phyloP scores from a whole-genome alignment of 371 early-diverging fungal genomes.

The Rhizopus delemar region DNA sequence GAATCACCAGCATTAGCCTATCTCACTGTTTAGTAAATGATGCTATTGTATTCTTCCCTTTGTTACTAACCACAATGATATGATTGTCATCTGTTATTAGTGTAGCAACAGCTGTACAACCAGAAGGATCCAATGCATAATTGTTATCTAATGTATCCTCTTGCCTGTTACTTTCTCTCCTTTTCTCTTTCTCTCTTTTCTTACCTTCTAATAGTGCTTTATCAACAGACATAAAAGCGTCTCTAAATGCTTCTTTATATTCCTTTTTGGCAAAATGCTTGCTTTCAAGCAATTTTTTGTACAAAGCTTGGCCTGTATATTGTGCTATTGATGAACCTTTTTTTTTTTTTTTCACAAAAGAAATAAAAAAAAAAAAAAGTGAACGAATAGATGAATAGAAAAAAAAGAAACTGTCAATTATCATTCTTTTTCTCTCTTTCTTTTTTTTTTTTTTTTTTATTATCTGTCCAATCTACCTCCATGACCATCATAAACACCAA shows the following conservation, averaged over 20 bases:
- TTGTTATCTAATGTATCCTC: constrained; percentile 59
- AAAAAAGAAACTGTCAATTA: too few relatives aligned
- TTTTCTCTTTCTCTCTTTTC: neutral
- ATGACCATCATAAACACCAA: constrained; percentile 96
- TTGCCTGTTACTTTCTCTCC: neutral
- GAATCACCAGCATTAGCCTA: constrained; percentile 93
- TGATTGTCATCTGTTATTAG: constrained; percentile 28
- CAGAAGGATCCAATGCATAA: constrained; percentile 76
- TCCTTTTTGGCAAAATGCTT: constrained; percentile 64
- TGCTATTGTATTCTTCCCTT: neutral
- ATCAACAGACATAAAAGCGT: constrained; percentile 83
- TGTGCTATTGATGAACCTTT: constrained; percentile 74
- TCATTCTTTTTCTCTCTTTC: too few relatives aligned
- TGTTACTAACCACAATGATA: constrained; percentile 30
- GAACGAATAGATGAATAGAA: neutral
- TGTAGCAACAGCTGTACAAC: constrained; percentile 85
- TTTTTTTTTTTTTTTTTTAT: neutral
- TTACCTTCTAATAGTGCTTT: constrained; percentile 75
- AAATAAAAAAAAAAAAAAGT: neutral
- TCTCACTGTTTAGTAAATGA: neutral
- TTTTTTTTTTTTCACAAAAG: constrained; percentile 13
- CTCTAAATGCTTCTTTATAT: constrained; percentile 74
- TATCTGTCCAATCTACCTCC: constrained; percentile 66
- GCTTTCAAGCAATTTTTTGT: constrained; percentile 66
- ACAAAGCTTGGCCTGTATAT: constrained; percentile 77